phyloP scores from a whole-genome alignment of 2,329 filamentous ascomycete genomes.

The Cytospora piceae region DNA sequence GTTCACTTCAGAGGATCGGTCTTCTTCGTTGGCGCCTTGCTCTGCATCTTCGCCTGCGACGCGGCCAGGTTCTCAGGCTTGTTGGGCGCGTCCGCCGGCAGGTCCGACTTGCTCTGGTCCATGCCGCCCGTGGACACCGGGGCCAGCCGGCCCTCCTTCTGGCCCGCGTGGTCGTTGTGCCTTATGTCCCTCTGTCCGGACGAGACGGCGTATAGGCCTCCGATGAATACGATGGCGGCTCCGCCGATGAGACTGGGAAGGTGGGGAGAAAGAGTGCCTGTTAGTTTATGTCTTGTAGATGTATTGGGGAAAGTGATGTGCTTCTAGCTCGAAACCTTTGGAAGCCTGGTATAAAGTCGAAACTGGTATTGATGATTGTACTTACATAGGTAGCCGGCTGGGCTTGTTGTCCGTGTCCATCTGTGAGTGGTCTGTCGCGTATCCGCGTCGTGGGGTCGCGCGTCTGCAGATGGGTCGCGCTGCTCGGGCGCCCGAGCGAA shows the following conservation, averaged over 20 bases:
- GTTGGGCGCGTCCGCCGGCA: constrained; percentile 1
- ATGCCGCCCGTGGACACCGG: neutral
- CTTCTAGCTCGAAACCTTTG: too few species aligned
- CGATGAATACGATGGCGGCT: constrained; percentile 8
- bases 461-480: neutral
- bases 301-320: neutral
- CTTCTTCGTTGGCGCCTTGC: constrained; percentile 10
- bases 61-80: constrained; percentile 11
- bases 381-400: neutral
- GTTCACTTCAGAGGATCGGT: constrained; percentile 1
- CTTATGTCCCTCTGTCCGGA: neutral
- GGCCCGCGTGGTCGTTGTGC: constrained; percentile 29
- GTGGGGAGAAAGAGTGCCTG: too few species aligned
- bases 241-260: constrained; percentile 6
- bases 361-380: too few species aligned
- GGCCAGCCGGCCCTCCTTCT: constrained; percentile 3
- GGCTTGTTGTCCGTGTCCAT: neutral
- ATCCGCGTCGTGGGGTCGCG: neutral
- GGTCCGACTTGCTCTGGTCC: neutral
- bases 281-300: too few species aligned
- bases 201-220: constrained; percentile 20
- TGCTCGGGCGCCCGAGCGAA: neutral
- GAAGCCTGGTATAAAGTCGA: too few species aligned
- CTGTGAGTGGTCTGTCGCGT: neutral
- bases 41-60: constrained; percentile 7